phyloP scores from a whole-genome alignment of 345 rosid genomes.

The Eucalyptus urophylla region DNA sequence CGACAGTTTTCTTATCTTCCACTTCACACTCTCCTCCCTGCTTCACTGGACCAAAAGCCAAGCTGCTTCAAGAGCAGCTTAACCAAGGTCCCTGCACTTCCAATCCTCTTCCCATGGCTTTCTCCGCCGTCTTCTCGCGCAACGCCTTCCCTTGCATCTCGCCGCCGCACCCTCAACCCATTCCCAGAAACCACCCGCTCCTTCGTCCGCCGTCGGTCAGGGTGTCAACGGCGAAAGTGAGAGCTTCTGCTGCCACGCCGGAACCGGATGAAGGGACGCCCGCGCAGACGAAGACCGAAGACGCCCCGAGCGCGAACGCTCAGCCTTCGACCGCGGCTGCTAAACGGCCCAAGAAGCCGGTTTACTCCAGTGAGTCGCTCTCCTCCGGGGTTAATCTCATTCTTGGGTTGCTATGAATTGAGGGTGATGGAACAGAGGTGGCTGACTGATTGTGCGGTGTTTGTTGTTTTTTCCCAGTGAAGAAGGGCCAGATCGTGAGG shows the following conservation, averaged over 20 bases:
- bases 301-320: constrained; percentile 7
- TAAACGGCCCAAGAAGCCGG: constrained; percentile 62
- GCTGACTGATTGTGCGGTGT: background rate
- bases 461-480: constrained; percentile 39
- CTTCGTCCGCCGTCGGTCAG: constrained; percentile 5
- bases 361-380: constrained; percentile 60
- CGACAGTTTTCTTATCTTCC: background rate
- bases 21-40: background rate
- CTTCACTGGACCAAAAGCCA: background rate
- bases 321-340: constrained; percentile 11
- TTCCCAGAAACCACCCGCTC: background rate
- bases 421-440: background rate
- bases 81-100: background rate
- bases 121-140: constrained; percentile 32
- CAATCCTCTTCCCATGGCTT: constrained; percentile 34
- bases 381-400: background rate
- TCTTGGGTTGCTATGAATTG: background rate
- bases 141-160: constrained; percentile 12
- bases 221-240: constrained; percentile 2
- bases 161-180: constrained; percentile 6
- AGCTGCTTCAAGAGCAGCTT: background rate
- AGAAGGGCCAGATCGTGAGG: constrained; percentile 95
- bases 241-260: background rate
- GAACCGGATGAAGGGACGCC: constrained; percentile 41
- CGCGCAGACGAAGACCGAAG: constrained; percentile 15